A percentile compares a stretch with the other conserved stretches of the same genome.
Conservation (phyloP, 305 asterid genomes). For the Fraxinus greggii region DNA sequence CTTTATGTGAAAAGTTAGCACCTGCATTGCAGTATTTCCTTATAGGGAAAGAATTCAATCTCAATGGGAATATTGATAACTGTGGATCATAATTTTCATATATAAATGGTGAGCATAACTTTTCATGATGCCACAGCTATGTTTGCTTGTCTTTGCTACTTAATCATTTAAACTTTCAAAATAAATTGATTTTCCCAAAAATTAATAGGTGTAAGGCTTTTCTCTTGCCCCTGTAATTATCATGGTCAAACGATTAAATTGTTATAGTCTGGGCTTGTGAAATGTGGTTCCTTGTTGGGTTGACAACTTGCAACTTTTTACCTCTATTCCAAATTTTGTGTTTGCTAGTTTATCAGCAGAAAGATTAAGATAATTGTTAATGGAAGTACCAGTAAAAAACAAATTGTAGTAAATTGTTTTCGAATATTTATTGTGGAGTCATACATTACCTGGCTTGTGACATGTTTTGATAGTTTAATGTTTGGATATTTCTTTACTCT, state of each 20-base stretch:
- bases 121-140: background rate
- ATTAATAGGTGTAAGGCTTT: background rate
- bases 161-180: background rate
- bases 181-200: background rate
- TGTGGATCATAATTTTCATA: background rate
- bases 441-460: background rate
- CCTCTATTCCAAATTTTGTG: slow-evolving; percentile 9
- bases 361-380: background rate
- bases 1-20: background rate
- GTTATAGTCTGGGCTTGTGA: background rate
- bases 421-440: background rate
- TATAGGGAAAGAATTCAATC: slow-evolving; percentile 17
- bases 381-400: background rate
- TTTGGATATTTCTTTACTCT: background rate
- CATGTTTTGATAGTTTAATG: background rate
- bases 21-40: background rate
- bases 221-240: background rate
- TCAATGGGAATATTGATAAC: background rate
- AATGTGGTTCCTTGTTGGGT: slow-evolving; percentile 13
- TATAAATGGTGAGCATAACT: background rate
- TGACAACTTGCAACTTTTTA: background rate
- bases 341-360: slow-evolving; percentile 10
- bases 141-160: background rate
- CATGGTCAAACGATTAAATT: background rate
- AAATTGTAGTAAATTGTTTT: background rate